phyloP scores from a whole-genome alignment of 768 basidiomycete genomes.

The Lactifluus rugatus region DNA sequence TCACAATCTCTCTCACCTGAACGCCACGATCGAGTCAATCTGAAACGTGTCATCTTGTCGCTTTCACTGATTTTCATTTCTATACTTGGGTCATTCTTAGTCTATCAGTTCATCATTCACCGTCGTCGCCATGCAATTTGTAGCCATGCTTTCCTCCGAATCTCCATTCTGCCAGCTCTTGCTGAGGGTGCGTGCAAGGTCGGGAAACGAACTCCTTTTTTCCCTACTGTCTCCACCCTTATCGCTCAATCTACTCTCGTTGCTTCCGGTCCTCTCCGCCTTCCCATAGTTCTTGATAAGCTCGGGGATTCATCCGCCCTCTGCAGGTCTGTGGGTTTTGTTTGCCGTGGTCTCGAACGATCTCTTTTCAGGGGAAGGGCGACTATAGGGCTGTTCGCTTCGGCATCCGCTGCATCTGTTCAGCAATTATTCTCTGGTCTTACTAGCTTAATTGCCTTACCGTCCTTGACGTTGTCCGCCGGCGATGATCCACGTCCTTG shows the following conservation, averaged over 20 bases:
- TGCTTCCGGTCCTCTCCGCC: slow-evolving; percentile 7
- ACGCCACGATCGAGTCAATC: neutral
- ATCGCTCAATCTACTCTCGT: slow-evolving; percentile 9
- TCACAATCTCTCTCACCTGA: neutral
- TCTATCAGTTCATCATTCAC: neutral
- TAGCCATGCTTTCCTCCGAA: neutral
- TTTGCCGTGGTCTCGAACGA: neutral
- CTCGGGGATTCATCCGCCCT: neutral
- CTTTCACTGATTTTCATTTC: neutral
- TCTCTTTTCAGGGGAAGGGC: neutral
- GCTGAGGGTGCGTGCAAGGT: neutral
- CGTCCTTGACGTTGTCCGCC: neutral
- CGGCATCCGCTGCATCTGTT: neutral
- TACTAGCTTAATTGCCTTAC: neutral
- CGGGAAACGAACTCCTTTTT: neutral
- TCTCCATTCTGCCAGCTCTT: neutral
- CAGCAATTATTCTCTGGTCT: neutral
- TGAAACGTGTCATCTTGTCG: neutral
- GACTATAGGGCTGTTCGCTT: neutral
- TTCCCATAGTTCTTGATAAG: neutral
- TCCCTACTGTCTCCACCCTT: slow-evolving; percentile 7
- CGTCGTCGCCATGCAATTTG: neutral
- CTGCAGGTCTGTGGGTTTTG: neutral
- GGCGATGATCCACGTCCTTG: neutral
- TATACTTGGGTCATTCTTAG: neutral